These are phyloP conservation scores for Zalerion maritima DNA, from an alignment of 495 filamentous ascomycete genomes.

Conservation along the genomic window DNA sequence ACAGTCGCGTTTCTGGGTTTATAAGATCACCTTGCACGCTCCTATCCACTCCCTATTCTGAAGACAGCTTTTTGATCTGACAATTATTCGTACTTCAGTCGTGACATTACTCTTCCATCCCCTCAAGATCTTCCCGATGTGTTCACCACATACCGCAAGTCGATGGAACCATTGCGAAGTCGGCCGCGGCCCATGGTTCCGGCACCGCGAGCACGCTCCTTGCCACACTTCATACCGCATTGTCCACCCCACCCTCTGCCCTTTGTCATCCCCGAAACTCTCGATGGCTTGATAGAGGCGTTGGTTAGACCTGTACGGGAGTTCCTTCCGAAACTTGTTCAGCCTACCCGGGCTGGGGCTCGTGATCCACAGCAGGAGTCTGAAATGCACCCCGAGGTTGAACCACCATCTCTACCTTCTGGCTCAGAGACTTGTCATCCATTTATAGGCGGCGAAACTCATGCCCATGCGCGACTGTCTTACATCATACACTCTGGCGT, in stretches of 20 bases:
- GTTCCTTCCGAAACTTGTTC: conserved; percentile 17
- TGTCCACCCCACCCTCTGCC: conserved; percentile 42
- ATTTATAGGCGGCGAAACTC: conserved; percentile 49
- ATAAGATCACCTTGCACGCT: too few species aligned
- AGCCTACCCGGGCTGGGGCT: conserved; percentile 5
- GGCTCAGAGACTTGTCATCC: conserved; percentile 42
- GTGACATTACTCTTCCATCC: conserved; percentile 35
- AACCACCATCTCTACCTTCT: conserved; percentile 30
- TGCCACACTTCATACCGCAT: conserved; percentile 36
- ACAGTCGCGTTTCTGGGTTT: too few species aligned
- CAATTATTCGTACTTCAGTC: conserved; percentile 24
- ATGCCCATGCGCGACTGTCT: conserved; percentile 37
- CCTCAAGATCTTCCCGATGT: conserved; percentile 45
- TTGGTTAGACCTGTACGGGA: conserved; percentile 37
- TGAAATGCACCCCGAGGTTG: too few species aligned
- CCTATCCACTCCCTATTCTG: too few species aligned
- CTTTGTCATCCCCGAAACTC: conserved; percentile 41
- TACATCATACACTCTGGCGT: conserved; percentile 43
- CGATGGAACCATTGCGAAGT: conserved; percentile 46
- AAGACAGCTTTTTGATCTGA: too few species aligned
- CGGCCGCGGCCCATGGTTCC: conserved; percentile 37
- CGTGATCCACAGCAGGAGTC: too few species aligned
- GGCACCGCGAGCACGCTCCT: conserved; percentile 20
- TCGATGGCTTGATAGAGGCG: conserved; percentile 31
- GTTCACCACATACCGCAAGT: conserved; percentile 54